Percentiles rank a stretch among this genome's conserved stretches.
These are phyloP conservation scores for Monilinia laxa DNA, from an alignment of 2,329 filamentous ascomycete genomes.

Conservation along the genomic window DNA sequence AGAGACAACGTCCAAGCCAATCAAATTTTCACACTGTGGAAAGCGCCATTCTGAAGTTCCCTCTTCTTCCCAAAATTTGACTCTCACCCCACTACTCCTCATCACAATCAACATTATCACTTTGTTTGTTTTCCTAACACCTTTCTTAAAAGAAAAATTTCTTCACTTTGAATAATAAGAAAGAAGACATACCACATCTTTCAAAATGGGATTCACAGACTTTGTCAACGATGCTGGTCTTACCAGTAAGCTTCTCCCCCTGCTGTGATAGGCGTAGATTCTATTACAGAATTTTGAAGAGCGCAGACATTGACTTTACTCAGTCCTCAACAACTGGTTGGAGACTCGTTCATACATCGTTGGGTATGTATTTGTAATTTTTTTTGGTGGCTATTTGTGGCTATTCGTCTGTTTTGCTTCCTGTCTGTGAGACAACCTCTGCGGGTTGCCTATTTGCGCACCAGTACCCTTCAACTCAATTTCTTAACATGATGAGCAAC, in stretches of 20 bases:
- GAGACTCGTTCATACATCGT: slow-evolving; percentile 76
- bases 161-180: slow-evolving; percentile 19
- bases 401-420: slow-evolving; percentile 28
- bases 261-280: not conserved
- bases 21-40: slow-evolving; percentile 22
- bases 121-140: slow-evolving; percentile 19
- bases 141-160: slow-evolving; percentile 6
- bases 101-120: slow-evolving; percentile 14
- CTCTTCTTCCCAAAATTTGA: slow-evolving; percentile 23
- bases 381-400: no score
- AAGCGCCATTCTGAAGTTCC: slow-evolving; percentile 12
- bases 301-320: slow-evolving; percentile 39
- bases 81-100: slow-evolving; percentile 19
- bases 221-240: slow-evolving; percentile 65
- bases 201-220: slow-evolving; percentile 67
- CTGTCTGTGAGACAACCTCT: slow-evolving; percentile 25
- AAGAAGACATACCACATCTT: slow-evolving; percentile 20
- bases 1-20: slow-evolving; percentile 12
- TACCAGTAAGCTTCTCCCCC: slow-evolving; percentile 46
- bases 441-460: slow-evolving; percentile 28
- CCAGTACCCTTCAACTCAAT: slow-evolving; percentile 29
- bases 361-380: slow-evolving; percentile 60
- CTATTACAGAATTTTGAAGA: slow-evolving; percentile 25
- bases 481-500: slow-evolving; percentile 70
- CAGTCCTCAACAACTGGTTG: slow-evolving; percentile 72